Conservation (phyloP, 345 rosid genomes). For the Moricandia moricandioides region DNA sequence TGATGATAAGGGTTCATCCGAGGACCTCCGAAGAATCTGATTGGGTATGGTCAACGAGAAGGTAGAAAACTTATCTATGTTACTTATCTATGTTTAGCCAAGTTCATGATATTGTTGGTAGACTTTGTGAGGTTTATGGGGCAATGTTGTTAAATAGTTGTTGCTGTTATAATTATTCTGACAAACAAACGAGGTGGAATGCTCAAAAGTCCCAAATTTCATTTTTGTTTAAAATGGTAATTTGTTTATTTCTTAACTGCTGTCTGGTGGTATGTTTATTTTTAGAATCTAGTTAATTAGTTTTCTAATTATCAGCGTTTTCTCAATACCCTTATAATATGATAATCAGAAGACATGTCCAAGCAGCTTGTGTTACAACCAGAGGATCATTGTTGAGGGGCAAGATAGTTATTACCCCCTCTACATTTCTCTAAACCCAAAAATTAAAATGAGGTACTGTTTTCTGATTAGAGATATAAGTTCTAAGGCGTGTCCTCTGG, state of each 20-base stretch:
- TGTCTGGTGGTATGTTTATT: neutral
- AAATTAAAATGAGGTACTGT: neutral
- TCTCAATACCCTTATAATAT: neutral
- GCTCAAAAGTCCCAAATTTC: neutral
- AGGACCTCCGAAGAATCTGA: neutral
- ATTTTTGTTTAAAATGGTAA: neutral
- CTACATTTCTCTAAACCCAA: neutral
- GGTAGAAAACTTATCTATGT: neutral
- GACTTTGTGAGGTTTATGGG: neutral
- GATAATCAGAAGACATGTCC: neutral
- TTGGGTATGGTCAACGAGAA: neutral
- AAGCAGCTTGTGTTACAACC: constrained; percentile 2
- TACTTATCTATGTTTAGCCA: neutral
- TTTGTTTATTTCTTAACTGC: constrained; percentile 8
- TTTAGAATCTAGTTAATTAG: constrained; percentile 15
- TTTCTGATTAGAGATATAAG: constrained; percentile 15
- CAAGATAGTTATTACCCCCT: neutral
- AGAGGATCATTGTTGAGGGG: constrained; percentile 14
- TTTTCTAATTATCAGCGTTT: neutral
- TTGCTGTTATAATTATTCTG: neutral
- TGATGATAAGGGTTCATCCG: neutral
- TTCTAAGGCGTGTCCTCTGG: constrained; percentile 11
- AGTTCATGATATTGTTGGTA: neutral
- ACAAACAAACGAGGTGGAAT: neutral
- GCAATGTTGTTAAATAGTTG: neutral